These are phyloP conservation scores for Diplodia seriata DNA, from an alignment of 2,329 filamentous ascomycete species.

Conservation along the genomic window DNA sequence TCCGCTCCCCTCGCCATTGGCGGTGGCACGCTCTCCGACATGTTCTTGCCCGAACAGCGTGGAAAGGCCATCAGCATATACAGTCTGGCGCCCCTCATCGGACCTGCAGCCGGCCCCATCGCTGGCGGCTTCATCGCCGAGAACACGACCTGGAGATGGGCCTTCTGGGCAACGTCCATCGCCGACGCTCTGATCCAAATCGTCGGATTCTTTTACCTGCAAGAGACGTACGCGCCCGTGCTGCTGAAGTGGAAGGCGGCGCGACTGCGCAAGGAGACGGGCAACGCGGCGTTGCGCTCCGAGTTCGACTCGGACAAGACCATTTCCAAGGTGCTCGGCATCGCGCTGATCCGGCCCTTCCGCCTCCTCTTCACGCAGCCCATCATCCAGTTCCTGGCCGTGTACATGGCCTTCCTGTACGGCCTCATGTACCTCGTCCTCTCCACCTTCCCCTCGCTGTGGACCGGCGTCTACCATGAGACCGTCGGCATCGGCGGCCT, in stretches of 20 bases:
- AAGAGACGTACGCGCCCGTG: constrained; percentile 71
- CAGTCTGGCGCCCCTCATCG: constrained; percentile 68
- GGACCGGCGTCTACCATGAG: constrained; percentile 62
- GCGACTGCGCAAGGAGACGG: constrained; percentile 63
- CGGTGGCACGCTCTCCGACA: constrained; percentile 57
- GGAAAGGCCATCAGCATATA: constrained; percentile 70
- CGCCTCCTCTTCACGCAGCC: constrained; percentile 65
- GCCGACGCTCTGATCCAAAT: constrained; percentile 66
- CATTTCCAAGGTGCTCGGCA: constrained; percentile 41
- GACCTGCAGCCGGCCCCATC: constrained; percentile 70
- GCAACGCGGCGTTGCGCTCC: constrained; percentile 66
- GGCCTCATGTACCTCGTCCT: constrained; percentile 70
- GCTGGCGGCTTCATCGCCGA: constrained; percentile 70
- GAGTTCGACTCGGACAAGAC: constrained; percentile 52
- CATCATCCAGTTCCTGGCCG: constrained; percentile 64
- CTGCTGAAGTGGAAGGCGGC: constrained; percentile 66
- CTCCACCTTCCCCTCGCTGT: constrained; percentile 66
- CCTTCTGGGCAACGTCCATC: constrained; percentile 72
- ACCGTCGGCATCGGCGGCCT: constrained; percentile 65
- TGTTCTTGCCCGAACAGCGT: constrained; percentile 67
- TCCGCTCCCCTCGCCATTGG: constrained; percentile 49
- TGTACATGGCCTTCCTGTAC: constrained; percentile 66
- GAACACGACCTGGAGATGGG: constrained; percentile 73
- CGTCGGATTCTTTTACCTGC: constrained; percentile 66
- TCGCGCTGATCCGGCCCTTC: constrained; percentile 62